Base-by-base conservation (phyloP, 2,329 filamentous ascomycete species). In the Ophiostoma angusticollis region DNA sequence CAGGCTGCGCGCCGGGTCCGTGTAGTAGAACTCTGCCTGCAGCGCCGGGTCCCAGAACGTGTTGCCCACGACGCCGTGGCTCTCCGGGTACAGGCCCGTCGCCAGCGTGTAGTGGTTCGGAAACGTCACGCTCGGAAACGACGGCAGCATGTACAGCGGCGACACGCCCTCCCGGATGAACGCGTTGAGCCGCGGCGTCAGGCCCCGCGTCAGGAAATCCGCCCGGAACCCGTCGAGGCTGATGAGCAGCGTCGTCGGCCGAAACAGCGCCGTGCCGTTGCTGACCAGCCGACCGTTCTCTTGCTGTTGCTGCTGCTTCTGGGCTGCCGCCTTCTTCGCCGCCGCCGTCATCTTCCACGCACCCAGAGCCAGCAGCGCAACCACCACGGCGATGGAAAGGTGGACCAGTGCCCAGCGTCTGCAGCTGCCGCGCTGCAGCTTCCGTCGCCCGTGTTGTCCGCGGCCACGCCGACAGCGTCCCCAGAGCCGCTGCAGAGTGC, bases 151-250 rank as follows among this genome's bases (percentile, higher is more conserved):
- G 60, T 89, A 95, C 47, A 77, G 71, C 3, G 91, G 89, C 6
- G 87, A 94, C 9, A 96, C 78, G 22, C 91, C 91, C 47, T 85
- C 76, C 44, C 74, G 72, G 45, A 94, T 67, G 47, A 98, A 80
- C 2, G 77, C 70, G 49, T 77, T 84, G 8, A 98, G 65, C 2
- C 80, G 78, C 1, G 89, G 91, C 1, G 89, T 95, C 23, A 96
- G 62, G 1, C 79, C 80, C 12, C 86, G 78, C 46, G 81, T 74
- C 29, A 98, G 65, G 53, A 95, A 96, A 56, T 96, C 91, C 16
- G 91, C 89, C 13, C 91, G 80, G 63, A 98, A 96, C 4, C 91
- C 91, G 58, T 98, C 91, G 14, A 98, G 70, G 32, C 87, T 95
- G 54, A 98, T 83, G 39, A 96, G 68, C 43, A 98, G 81, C 2